These are phyloP conservation scores for Amanita fuliginea DNA, from an alignment of 768 basidiomycete genomes.

Conservation along the genomic window DNA sequence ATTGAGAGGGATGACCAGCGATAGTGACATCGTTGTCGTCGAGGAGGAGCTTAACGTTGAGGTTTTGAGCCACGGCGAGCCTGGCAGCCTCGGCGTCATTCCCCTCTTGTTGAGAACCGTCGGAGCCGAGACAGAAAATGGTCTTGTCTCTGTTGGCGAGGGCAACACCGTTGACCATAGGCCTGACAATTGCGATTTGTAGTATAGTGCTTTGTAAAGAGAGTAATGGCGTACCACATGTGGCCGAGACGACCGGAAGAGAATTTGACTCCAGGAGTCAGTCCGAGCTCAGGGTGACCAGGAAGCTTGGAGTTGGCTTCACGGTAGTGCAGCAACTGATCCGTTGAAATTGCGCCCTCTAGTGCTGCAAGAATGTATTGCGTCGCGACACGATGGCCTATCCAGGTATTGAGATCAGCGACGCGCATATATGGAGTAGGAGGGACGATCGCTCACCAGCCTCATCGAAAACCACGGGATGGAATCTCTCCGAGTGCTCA, in stretches of 20 bases:
- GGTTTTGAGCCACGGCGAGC: constrained; percentile 69
- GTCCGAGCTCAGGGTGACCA: constrained; percentile 81
- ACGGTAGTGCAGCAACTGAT: constrained; percentile 78
- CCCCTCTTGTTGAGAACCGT: constrained; percentile 87
- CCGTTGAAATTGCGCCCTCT: constrained; percentile 57
- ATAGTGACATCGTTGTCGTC: constrained; percentile 92
- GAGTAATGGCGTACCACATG: constrained; percentile 45
- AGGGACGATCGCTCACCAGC: constrained; percentile 39
- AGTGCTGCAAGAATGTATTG: constrained; percentile 79
- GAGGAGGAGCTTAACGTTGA: constrained; percentile 81
- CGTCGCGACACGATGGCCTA: constrained; percentile 84
- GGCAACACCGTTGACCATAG: constrained; percentile 76
- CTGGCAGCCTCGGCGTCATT: constrained; percentile 87
- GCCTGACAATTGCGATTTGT: constrained; percentile 22
- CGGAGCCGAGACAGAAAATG: constrained; percentile 78
- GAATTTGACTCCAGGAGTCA: constrained; percentile 90
- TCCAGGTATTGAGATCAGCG: not conserved
- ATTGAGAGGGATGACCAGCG: constrained; percentile 82
- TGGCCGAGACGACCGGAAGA: constrained; percentile 90
- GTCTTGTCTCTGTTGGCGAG: constrained; percentile 69
- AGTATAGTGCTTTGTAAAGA: not conserved
- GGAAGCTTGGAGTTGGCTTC: constrained; percentile 81
- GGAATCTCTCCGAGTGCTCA: constrained; percentile 48
- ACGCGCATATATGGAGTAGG: not conserved
- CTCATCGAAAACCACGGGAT: constrained; percentile 70